Evolutionary conservation across 2,329 filamentous ascomycete species (phyloP).

Genomic region (Saccharata proteae): DNA sequence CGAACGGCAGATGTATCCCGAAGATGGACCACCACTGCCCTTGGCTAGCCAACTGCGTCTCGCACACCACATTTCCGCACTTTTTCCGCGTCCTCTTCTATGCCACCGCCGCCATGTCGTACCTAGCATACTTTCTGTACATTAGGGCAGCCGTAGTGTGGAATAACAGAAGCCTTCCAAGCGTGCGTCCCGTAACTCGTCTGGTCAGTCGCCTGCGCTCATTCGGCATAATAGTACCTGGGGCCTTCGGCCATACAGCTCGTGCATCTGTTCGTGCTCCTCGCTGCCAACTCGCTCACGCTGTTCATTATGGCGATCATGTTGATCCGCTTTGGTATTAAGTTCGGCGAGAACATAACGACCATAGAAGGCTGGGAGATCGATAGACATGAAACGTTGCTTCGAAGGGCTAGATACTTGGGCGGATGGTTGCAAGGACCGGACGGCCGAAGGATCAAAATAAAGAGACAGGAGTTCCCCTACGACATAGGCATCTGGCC

Average conservation of each 20-base stretch:
- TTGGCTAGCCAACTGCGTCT: conserved; percentile 76
- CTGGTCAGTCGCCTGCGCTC: conserved; percentile 2
- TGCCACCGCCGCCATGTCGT: conserved; percentile 49
- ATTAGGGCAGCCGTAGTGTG: conserved; percentile 49
- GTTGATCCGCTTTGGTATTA: conserved; percentile 41
- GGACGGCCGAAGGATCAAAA: conserved; percentile 40
- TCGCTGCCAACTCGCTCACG: conserved; percentile 45
- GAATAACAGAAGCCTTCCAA: conserved; percentile 52
- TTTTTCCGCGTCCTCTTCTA: conserved; percentile 69
- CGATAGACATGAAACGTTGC: conserved; percentile 33
- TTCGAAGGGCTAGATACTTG: conserved; percentile 33
- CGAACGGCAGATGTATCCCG: conserved; percentile 48
- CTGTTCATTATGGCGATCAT: conserved; percentile 53
- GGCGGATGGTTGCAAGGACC: conserved; percentile 47
- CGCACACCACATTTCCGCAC: conserved; percentile 68
- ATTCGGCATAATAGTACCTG: conserved; percentile 45
- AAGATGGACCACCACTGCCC: conserved; percentile 84
- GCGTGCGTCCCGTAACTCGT: conserved; percentile 32
- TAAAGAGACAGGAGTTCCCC: conserved; percentile 62
- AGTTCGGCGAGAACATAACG: conserved; percentile 35
- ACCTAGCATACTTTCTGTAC: conserved; percentile 50
- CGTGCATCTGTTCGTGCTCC: conserved; percentile 47
- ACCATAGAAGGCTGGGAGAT: conserved; percentile 71
- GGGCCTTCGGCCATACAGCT: conserved; percentile 51
- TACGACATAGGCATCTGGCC: conserved; percentile 66